phyloP scores from a whole-genome alignment of 148 eudicot genomes.

The Pouteria glomerata region DNA sequence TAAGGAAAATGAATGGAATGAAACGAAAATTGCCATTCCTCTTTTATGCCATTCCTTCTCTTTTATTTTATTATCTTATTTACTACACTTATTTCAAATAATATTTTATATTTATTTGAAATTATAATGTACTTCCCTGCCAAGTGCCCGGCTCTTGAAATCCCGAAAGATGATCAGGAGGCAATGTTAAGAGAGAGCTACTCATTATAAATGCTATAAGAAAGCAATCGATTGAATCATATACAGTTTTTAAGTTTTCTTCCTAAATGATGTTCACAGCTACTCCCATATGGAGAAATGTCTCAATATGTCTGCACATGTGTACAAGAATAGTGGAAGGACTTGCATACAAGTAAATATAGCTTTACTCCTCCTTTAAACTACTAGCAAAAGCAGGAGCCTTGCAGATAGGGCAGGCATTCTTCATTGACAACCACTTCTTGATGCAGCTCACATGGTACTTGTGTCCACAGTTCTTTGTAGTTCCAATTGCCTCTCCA shows the following conservation, averaged over 20 bases:
- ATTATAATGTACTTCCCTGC: too few relatives aligned
- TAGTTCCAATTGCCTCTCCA: conserved; percentile 13
- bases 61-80: too few relatives aligned
- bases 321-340: background rate
- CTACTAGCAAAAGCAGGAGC: conserved; percentile 13
- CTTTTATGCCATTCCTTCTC: too few relatives aligned
- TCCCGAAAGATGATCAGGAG: background rate
- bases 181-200: background rate
- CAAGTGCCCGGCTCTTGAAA: background rate
- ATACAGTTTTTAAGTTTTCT: too few relatives aligned
- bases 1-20: too few relatives aligned
- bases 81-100: too few relatives aligned
- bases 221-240: background rate
- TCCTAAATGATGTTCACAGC: background rate
- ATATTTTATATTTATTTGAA: too few relatives aligned
- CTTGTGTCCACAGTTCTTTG: conserved; percentile 27
- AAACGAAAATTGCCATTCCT: too few relatives aligned
- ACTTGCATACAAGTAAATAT: conserved; percentile 4
- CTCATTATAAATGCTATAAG: background rate
- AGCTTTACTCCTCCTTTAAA: background rate
- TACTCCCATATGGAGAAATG: conserved; percentile 1
- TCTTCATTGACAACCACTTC: conserved; percentile 31
- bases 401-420: conserved; percentile 32
- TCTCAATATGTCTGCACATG: background rate
- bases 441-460: conserved; percentile 25